phyloP scores from a whole-genome alignment of 371 early-diverging fungal genomes.

The Mucor plumbeus region DNA sequence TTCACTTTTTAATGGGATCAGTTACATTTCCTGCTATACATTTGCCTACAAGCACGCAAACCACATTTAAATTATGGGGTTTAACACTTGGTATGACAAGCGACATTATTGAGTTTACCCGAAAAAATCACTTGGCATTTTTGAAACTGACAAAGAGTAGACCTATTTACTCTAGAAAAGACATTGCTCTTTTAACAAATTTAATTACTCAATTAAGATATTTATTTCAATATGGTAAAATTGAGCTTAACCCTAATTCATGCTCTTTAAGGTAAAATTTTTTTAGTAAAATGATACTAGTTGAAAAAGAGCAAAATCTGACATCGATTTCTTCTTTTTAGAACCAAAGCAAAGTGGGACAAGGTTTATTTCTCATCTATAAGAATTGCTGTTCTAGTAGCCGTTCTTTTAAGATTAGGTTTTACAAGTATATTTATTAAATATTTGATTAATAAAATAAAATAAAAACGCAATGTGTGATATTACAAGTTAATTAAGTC shows the following conservation, averaged over 20 bases:
- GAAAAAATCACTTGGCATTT: constrained; percentile 18
- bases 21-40: constrained; percentile 46
- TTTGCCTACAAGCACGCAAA: constrained; percentile 33
- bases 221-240: background rate
- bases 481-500: background rate
- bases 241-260: background rate
- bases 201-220: constrained; percentile 12
- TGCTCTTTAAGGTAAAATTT: background rate
- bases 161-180: constrained; percentile 20
- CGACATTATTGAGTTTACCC: constrained; percentile 57
- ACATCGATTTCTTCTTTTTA: background rate
- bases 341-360: constrained; percentile 19
- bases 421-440: constrained; percentile 13
- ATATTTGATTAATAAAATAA: constrained; percentile 6
- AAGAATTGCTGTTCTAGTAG: constrained; percentile 15
- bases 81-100: constrained; percentile 70
- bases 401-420: constrained; percentile 20
- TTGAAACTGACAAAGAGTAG: constrained; percentile 5
- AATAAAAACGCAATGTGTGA: background rate
- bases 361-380: constrained; percentile 26
- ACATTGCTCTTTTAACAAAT: constrained; percentile 18
- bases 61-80: constrained; percentile 65
- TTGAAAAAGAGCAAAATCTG: background rate
- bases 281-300: no score
- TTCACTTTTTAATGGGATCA: constrained; percentile 31